These are phyloP conservation scores for Rhizophagus prolifer DNA, from an alignment of 192 early-diverging fungal genomes.

Conservation along the genomic window DNA sequence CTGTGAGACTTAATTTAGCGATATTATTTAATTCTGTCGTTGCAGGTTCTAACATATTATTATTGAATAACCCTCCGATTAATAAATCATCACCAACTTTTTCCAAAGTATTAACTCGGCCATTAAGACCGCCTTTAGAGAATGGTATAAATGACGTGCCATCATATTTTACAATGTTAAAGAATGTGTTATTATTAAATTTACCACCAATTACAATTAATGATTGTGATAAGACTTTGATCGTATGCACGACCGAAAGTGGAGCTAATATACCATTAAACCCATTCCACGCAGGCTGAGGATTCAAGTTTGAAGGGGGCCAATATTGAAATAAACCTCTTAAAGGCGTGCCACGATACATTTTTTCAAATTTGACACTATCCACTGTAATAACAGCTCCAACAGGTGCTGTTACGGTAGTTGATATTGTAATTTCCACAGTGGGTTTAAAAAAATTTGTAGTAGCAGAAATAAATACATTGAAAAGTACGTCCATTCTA, in stretches of 20 bases:
- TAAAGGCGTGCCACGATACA: background rate
- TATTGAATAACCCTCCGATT: conserved; percentile 38
- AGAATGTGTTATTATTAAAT: conserved; percentile 49
- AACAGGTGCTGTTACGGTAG: conserved; percentile 9
- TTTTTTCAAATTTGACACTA: conserved; percentile 40
- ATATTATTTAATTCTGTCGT: conserved; percentile 14
- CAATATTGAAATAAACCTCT: conserved; percentile 27
- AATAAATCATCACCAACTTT: conserved; percentile 33
- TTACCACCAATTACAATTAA: conserved; percentile 60
- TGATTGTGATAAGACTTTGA: conserved; percentile 37
- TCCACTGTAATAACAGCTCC: conserved; percentile 32
- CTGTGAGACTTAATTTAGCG: conserved; percentile 17
- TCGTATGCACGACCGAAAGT: conserved; percentile 49
- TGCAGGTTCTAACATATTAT: background rate
- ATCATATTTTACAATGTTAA: conserved; percentile 62
- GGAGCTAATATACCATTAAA: conserved; percentile 37
- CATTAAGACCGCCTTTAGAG: conserved; percentile 45
- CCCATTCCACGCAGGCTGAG: conserved; percentile 3
- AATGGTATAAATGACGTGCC: conserved; percentile 29
- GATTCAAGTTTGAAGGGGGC: background rate
- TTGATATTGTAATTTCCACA: conserved; percentile 46
- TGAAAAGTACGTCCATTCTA: conserved; percentile 46
- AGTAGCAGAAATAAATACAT: conserved; percentile 50
- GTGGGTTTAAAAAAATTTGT: conserved; percentile 47
- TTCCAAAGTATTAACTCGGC: conserved; percentile 45